These are phyloP conservation scores for Leptodontidium sp. DNA, from an alignment of 2,329 filamentous ascomycete genomes.

Conservation along the genomic window DNA sequence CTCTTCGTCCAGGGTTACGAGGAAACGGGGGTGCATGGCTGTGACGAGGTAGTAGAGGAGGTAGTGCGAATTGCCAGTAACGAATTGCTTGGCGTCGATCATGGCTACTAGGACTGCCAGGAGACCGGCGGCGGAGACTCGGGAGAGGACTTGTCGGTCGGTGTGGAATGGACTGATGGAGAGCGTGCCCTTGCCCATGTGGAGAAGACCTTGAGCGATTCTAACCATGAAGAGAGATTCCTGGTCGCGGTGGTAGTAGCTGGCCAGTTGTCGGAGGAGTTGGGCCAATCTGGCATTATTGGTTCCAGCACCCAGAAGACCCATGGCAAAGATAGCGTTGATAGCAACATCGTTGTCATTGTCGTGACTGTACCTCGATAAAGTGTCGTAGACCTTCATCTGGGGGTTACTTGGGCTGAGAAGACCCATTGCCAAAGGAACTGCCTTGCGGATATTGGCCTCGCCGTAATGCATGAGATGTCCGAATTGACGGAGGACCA, in stretches of 20 bases:
- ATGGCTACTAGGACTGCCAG: constrained; percentile 90
- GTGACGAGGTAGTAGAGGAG: constrained; percentile 97
- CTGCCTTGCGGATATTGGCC: constrained; percentile 94
- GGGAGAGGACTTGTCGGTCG: constrained; percentile 92
- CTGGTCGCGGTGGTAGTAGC: constrained; percentile 97
- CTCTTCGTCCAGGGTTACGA: constrained; percentile 94
- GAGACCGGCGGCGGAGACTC: constrained; percentile 88
- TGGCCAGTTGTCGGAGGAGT: constrained; percentile 90
- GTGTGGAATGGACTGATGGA: constrained; percentile 99
- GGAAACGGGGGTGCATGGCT: constrained; percentile 95
- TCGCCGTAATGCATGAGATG: constrained; percentile 99
- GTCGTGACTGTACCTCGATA: constrained; percentile 97
- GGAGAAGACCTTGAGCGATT: constrained; percentile 94
- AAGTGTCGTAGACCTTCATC: constrained; percentile 99
- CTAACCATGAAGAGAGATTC: constrained; percentile 99
- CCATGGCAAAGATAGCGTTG: constrained; percentile 99
- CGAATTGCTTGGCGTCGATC: constrained; percentile 92
- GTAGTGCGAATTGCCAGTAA: constrained; percentile 77
- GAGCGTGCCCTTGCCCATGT: constrained; percentile 99
- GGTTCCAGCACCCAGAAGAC: constrained; percentile 92
- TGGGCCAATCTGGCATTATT: constrained; percentile 98
- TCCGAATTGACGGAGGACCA: constrained; percentile 96
- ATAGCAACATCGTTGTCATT: constrained; percentile 98
- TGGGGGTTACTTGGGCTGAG: constrained; percentile 98
- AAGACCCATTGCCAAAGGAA: constrained; percentile 94